Percentiles rank a stretch among this genome's conserved stretches.
phyloP scores from a whole-genome alignment of 371 early-diverging fungal species.

The Apophysomyces ossiformis region DNA sequence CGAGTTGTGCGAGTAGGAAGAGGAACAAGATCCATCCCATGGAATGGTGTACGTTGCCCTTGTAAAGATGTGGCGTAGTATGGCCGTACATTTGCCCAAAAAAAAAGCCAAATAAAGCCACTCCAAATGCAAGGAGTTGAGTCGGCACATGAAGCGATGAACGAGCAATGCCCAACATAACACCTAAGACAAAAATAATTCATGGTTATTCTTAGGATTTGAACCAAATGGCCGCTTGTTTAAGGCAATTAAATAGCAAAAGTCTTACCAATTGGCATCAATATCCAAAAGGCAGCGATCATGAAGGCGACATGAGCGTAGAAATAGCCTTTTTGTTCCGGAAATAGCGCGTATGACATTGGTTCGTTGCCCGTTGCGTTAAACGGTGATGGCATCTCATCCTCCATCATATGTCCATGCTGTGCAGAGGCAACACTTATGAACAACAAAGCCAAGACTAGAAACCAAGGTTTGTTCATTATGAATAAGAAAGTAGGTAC shows the following conservation, averaged over 20 bases:
- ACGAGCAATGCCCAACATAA: constrained; percentile 55
- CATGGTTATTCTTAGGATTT: constrained; percentile 7
- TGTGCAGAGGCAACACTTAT: constrained; percentile 30
- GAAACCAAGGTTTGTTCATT: constrained; percentile 16
- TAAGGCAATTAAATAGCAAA: neutral
- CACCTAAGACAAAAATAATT: constrained; percentile 27
- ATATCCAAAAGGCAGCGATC: constrained; percentile 51
- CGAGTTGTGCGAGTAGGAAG: constrained; percentile 41
- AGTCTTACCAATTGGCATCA: constrained; percentile 54
- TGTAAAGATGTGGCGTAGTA: constrained; percentile 48
- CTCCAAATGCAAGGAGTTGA: constrained; percentile 38
- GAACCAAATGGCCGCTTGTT: neutral
- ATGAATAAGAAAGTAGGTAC: neutral
- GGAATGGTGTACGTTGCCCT: constrained; percentile 51
- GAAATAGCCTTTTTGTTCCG: constrained; percentile 45
- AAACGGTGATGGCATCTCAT: constrained; percentile 41
- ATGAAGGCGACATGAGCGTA: constrained; percentile 50
- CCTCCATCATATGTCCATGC: constrained; percentile 32
- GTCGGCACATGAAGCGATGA: constrained; percentile 52
- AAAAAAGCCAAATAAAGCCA: constrained; percentile 48
- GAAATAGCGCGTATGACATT: constrained; percentile 54
- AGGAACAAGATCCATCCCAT: constrained; percentile 50
- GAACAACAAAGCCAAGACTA: constrained; percentile 13
- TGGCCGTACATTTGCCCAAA: constrained; percentile 56
- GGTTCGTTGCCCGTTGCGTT: constrained; percentile 55